Base-by-base conservation (phyloP, 2,329 filamentous ascomycete species). In the Grosmannia huntii region DNA sequence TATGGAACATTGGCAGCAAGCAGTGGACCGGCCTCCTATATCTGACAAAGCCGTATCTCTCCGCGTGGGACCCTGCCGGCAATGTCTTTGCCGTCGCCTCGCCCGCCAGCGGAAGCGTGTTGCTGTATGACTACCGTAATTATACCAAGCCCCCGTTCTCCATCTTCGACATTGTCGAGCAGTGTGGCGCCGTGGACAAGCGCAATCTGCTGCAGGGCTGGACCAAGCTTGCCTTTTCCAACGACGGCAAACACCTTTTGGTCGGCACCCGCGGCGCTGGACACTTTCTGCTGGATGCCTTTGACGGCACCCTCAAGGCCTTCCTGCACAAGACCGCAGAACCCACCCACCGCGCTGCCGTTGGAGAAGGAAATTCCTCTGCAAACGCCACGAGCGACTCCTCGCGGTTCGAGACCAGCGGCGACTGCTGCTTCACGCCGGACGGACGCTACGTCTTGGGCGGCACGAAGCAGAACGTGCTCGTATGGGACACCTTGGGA, bases 171-270 rank as follows among this genome's bases (percentile, higher is more conserved):
- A 76, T 97, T 19, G 72, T 83, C 27, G 82, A 85, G 58, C 72
- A 76, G 55, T 74, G 75, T 52, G 68, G 73, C 66, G 60, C 72
- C 66, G 66, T 76, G 55, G 75, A 81, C 62, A 71, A 76, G 6
- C 80, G 85, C 53, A 83, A 87, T 56, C 72, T 79, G 1, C 75
- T 81, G 61, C 79, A 79, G 56, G 85, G 85, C 12, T 99, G 94
- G 94, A 94, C 89, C 1, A 90, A 87, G 65, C 78, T 99, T 49
- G 90, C 96, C 66, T 97, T 99, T 69, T 94, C 89, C 59, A 99
- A 99, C 66, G 94, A 99, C 66, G 94, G 94, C 21, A 95, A 95
- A 67, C 83, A 83, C 60, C 73, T 99, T 53, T 78, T 99, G 5
- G 71, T 99, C 21, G 89, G 88, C 16, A 97, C 92, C 2, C 89